A percentile compares a stretch with the other conserved stretches of the same genome.
Conservation (phyloP, 2,329 filamentous ascomycete genomes). For the Monosporascus sp. region DNA sequence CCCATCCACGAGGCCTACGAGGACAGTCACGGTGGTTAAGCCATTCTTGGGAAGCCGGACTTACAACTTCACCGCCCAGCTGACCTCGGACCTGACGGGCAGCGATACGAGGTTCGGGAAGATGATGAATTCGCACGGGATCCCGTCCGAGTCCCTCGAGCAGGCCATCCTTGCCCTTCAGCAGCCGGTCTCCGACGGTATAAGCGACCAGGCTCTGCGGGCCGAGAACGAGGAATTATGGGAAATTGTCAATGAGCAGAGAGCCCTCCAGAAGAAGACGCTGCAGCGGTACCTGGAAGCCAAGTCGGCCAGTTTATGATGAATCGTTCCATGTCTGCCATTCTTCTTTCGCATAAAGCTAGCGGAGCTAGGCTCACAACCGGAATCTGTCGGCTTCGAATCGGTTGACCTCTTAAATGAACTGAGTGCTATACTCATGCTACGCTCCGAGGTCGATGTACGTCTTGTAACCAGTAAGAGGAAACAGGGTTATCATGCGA, state of each 20-base stretch:
- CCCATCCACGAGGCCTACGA: conserved; percentile 41
- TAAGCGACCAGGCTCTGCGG: conserved; percentile 30
- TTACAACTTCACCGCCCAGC: conserved; percentile 62
- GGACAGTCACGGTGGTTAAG: conserved; percentile 66
- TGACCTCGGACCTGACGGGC: conserved; percentile 40
- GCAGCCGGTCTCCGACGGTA: conserved; percentile 21
- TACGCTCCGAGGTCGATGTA: too few species aligned
- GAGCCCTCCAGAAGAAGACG: conserved; percentile 36
- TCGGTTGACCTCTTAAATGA: too few species aligned
- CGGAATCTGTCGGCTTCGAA: too few species aligned
- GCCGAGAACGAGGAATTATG: conserved; percentile 41
- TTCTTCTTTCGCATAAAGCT: too few species aligned
- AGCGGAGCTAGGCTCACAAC: too few species aligned
- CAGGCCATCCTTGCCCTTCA: conserved; percentile 45
- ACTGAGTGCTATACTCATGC: too few species aligned
- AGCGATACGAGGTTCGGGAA: conserved; percentile 38
- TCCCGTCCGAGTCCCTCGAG: conserved; percentile 43
- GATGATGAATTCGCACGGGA: conserved; percentile 42
- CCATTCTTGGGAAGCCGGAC: conserved; percentile 64
- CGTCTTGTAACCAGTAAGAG: too few species aligned
- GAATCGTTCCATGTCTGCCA: too few species aligned
- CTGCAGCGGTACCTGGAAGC: conserved; percentile 24
- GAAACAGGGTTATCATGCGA: too few species aligned
- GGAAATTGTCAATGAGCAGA: conserved; percentile 40
- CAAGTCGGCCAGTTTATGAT: conserved; percentile 20